Conservation (phyloP, 2,329 filamentous ascomycete genomes). For the Pseudogymnoascus verrucosus region DNA sequence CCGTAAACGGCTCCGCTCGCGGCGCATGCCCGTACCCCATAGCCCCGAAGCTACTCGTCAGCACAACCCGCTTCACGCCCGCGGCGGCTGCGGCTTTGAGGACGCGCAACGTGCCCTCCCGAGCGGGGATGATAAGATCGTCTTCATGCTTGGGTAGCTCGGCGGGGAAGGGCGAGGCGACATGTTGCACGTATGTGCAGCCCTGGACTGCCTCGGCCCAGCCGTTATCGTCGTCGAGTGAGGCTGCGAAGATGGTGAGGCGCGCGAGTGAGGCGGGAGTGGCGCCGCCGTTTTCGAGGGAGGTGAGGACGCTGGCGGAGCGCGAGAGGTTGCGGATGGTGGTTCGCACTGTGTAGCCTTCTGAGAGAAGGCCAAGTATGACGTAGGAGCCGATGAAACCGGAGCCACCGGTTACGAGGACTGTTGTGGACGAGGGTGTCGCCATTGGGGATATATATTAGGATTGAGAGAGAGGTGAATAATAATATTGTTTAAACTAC, state of each 20-base stretch:
- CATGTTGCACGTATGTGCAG: constrained; percentile 25
- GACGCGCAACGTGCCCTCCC: constrained; percentile 27
- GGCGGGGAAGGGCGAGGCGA: constrained; percentile 26
- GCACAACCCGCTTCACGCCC: constrained; percentile 20
- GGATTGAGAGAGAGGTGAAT: neutral
- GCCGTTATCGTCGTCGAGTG: constrained; percentile 24
- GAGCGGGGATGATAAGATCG: constrained; percentile 28
- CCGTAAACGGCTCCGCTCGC: constrained; percentile 22
- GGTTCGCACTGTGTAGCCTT: constrained; percentile 25
- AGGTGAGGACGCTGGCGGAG: constrained; percentile 19
- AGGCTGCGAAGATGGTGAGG: constrained; percentile 23
- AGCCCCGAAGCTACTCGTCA: constrained; percentile 17
- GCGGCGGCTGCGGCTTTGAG: constrained; percentile 23
- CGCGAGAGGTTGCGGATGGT: constrained; percentile 23
- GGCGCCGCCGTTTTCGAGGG: constrained; percentile 20
- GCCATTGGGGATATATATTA: neutral
- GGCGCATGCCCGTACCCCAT: constrained; percentile 21
- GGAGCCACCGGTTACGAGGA: constrained; percentile 27
- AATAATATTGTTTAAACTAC: neutral
- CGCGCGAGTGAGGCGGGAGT: constrained; percentile 11
- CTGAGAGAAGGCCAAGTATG: constrained; percentile 22
- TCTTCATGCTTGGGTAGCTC: constrained; percentile 25
- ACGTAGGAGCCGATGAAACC: constrained; percentile 26
- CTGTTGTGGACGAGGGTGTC: constrained; percentile 11
- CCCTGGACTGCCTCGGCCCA: constrained; percentile 25